A percentile compares a stretch with the other conserved stretches of the same genome.
phyloP scores from a whole-genome alignment of 129 eudicot species.

The Tanacetum coccineum region DNA sequence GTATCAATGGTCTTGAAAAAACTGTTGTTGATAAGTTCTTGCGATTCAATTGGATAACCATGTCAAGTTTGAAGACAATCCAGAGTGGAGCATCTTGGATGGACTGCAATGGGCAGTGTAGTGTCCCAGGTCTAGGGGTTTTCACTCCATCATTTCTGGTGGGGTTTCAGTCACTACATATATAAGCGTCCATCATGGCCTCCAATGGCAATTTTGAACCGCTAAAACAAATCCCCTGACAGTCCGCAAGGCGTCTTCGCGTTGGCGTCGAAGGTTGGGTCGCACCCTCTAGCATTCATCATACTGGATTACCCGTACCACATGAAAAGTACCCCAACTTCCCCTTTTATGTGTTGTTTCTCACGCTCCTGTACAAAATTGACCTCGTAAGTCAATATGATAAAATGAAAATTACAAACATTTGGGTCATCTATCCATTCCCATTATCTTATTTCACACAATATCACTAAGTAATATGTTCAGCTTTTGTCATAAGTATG shows the following conservation, averaged over 20 bases:
- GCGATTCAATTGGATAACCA: constrained; percentile 74
- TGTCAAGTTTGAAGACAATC: constrained; percentile 83
- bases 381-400: constrained; percentile 7
- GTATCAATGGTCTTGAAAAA: constrained; percentile 90
- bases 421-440: too few species aligned
- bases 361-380: constrained; percentile 52
- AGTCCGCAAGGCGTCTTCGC: constrained; percentile 78
- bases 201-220: constrained; percentile 79
- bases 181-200: constrained; percentile 86
- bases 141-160: constrained; percentile 59
- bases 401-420: not conserved
- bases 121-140: constrained; percentile 92
- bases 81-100: constrained; percentile 83
- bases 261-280: constrained; percentile 73
- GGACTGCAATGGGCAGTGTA: constrained; percentile 88
- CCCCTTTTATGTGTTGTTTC: constrained; percentile 75
- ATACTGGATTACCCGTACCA: constrained; percentile 85
- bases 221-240: constrained; percentile 94
- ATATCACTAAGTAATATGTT: too few species aligned
- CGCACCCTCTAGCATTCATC: constrained; percentile 97
- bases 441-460: too few species aligned
- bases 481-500: not conserved
- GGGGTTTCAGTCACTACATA: constrained; percentile 78
- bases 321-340: constrained; percentile 81
- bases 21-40: constrained; percentile 92